Percentiles rank a stretch among this genome's conserved stretches.
Evolutionary conservation across 2,329 filamentous ascomycete species (phyloP).

Genomic region (Alternaria arborescens): DNA sequence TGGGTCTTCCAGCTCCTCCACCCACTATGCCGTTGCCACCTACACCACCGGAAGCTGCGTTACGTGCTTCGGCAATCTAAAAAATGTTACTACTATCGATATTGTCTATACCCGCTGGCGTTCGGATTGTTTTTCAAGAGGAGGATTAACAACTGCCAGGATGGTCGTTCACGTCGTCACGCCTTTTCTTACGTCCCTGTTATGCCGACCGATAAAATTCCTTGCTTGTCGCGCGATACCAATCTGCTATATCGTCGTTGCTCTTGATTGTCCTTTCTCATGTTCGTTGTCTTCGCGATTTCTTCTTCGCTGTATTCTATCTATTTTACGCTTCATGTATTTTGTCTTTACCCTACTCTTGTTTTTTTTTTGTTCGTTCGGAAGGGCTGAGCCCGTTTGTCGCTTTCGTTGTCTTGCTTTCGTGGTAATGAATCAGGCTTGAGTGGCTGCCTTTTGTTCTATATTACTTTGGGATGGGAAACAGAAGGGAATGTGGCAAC

Average conservation of each 20-base stretch:
- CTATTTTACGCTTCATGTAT: constrained; percentile 8
- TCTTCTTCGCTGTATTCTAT: neutral
- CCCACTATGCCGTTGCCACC: constrained; percentile 19
- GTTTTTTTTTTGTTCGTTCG: neutral
- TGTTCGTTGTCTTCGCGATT: neutral
- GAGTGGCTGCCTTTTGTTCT: neutral
- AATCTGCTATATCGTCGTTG: constrained; percentile 3
- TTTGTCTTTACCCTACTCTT: neutral
- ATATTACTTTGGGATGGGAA: neutral
- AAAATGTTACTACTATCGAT: constrained; percentile 2
- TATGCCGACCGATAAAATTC: constrained; percentile 6
- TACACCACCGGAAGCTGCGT: constrained; percentile 14
- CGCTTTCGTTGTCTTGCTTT: neutral
- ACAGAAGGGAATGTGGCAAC: neutral
- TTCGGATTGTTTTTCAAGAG: neutral
- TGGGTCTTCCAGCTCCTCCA: constrained; percentile 18
- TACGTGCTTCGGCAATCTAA: constrained; percentile 7
- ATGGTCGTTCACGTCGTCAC: constrained; percentile 9
- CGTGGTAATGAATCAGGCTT: constrained; percentile 1
- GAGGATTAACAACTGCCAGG: neutral
- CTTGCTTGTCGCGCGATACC: constrained; percentile 14
- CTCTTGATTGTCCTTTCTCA: neutral
- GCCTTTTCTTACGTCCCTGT: constrained; percentile 7
- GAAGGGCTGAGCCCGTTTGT: neutral
- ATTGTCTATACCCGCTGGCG: constrained; percentile 1